Evolutionary conservation across 768 basidiomycete genomes (phyloP), one percentile per base, ranked within the genome.

Genomic region (Auricularia heimuer): DNA sequence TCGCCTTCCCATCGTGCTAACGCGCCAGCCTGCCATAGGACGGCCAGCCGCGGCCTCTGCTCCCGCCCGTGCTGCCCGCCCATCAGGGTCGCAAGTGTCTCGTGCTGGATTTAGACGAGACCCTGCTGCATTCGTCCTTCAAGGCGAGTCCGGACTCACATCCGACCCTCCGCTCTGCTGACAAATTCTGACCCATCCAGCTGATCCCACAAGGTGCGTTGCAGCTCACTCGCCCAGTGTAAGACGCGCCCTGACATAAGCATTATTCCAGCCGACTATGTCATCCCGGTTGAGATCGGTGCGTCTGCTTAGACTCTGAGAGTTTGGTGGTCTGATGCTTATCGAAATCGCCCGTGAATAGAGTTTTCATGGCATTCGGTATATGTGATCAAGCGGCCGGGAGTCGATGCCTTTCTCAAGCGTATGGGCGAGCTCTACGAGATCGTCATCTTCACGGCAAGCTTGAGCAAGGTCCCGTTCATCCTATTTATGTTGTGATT

Each of bases 341-440:
- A 18, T 45, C 18, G 44, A 3, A 10, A 18, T 18, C 44, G 44
- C 18, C 44, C 44, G 11, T 56, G 29, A 29, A 29, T 62, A n/a
- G 81, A 82, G 68, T 77, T 76, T 54, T 79, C 81, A 70, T 76
- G 74, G 63, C 81, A 82, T 71, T 81, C 81, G 63, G 81, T 82
- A 63, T 82, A 82, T 70, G 80, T 81, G 29, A 79, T 82, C 75
- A 82, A 82, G 68, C 77, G 81, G 39, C 81, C 81, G 11, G 80
- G 81, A 33, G 81, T 82, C n/a, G 81, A 82, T 68, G 74, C 73
- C 45, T 82, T 82, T 71, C 70, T 82, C 62, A 74, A 75, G 64
- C 73, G 76, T 64, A 82, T 82, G 81, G 81, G 81, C 56, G 79
- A 80, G 69, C 74, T 81, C 61, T 82, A 81, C 73, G 81, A 82